phyloP scores from a whole-genome alignment of 768 basidiomycete genomes.

The Peribolospora kevripleyi region DNA sequence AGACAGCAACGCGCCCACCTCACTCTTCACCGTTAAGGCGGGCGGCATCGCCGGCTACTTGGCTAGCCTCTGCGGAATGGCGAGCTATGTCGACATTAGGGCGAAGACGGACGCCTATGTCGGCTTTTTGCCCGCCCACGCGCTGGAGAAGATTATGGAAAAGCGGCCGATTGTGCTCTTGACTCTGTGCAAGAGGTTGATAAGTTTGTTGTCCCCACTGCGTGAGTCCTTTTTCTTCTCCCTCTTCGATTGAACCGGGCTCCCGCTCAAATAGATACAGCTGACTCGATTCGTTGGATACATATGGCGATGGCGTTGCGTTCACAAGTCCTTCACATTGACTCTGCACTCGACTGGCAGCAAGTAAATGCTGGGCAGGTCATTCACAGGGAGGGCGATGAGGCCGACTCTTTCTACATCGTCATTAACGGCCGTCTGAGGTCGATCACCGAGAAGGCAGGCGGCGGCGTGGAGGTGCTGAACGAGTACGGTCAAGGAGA shows the following conservation, averaged over 20 bases:
- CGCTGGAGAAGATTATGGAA: conserved; percentile 72
- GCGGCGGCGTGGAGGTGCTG: conserved; percentile 51
- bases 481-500: conserved; percentile 95
- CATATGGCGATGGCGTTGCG: background rate
- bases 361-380: conserved; percentile 90
- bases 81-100: conserved; percentile 86
- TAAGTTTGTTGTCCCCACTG: conserved; percentile 78
- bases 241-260: no score
- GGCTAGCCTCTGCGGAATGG: conserved; percentile 66
- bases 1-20: conserved; percentile 6
- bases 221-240: conserved; percentile 25
- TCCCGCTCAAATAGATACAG: background rate
- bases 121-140: conserved; percentile 69
- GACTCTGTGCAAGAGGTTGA: conserved; percentile 84
- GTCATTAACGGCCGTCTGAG: conserved; percentile 90
- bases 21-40: conserved; percentile 76
- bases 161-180: conserved; percentile 83
- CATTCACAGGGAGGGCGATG: conserved; percentile 71
- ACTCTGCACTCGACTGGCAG: conserved; percentile 93
- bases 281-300: background rate
- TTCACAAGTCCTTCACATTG: conserved; percentile 73
- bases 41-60: conserved; percentile 96
- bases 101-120: conserved; percentile 98
- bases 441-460: conserved; percentile 56
- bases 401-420: conserved; percentile 88